These are phyloP conservation scores for Boletus rubescentipes DNA, from an alignment of 768 basidiomycete species.

Conservation along the genomic window DNA sequence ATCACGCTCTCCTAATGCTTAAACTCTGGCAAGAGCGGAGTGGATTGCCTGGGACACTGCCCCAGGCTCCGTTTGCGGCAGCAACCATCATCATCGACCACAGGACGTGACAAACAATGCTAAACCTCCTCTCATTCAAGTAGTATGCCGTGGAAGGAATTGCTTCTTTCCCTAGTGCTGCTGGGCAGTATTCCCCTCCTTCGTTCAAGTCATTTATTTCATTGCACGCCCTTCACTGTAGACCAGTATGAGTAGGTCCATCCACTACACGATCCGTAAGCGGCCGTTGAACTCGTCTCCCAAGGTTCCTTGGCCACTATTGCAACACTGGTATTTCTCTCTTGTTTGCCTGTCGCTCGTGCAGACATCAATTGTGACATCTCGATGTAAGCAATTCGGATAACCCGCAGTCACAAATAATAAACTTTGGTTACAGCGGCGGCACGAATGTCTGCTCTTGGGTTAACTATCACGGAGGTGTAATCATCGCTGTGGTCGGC, in stretches of 20 bases:
- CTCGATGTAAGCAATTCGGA: conserved; percentile 1
- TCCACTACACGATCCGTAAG: not conserved
- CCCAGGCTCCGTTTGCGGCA: not conserved
- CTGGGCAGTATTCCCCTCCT: conserved; percentile 6
- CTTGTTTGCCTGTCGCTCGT: conserved; percentile 8
- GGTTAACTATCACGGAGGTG: not conserved
- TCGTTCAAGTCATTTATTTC: not conserved
- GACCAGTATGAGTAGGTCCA: conserved; percentile 15
- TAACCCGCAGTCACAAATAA: not conserved
- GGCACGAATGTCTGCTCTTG: conserved; percentile 10
- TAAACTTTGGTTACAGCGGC: not conserved
- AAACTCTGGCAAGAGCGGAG: too few relatives aligned
- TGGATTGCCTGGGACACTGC: too few relatives aligned
- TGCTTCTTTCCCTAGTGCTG: conserved; percentile 7
- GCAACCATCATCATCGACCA: conserved; percentile 1
- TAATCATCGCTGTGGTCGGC: not conserved
- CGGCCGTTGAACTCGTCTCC: not conserved
- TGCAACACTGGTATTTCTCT: conserved; percentile 3
- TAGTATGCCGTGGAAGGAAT: conserved; percentile 4
- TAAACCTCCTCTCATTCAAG: conserved; percentile 14
- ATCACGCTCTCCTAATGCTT: too few relatives aligned
- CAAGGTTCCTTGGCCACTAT: conserved; percentile 3
- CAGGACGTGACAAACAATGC: conserved; percentile 11
- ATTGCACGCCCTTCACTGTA: not conserved
- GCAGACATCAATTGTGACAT: conserved; percentile 11